Percentiles rank a stretch among this genome's conserved stretches.
Evolutionary conservation across 179 eudicot species (phyloP).

Genomic region (Silene noctiflora): DNA sequence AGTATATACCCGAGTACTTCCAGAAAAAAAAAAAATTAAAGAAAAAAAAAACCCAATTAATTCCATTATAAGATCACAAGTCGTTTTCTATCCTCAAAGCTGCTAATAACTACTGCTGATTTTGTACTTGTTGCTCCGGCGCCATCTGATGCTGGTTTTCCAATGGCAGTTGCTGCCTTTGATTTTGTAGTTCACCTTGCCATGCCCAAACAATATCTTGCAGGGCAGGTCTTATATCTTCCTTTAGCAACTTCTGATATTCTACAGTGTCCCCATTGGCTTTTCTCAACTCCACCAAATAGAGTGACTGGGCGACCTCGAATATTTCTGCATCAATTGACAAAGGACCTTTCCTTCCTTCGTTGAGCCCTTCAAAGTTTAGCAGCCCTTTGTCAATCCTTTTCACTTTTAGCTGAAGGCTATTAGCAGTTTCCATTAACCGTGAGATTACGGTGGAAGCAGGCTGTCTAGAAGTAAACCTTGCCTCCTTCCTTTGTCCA

Average conservation of each 20-base stretch:
- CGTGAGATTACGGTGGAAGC: conserved; percentile 31
- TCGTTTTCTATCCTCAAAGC: background rate
- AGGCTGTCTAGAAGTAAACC: conserved; percentile 34
- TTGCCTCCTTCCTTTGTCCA: conserved; percentile 31
- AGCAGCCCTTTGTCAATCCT: conserved; percentile 36
- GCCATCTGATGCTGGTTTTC: conserved; percentile 15
- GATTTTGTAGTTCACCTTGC: conserved; percentile 32
- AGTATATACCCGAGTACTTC: background rate
- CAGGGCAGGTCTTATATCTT: conserved; percentile 34
- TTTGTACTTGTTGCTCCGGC: conserved; percentile 18
- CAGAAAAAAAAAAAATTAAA: background rate
- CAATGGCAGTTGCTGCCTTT: conserved; percentile 7
- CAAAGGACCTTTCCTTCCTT: conserved; percentile 32
- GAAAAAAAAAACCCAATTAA: background rate
- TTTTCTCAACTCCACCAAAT: conserved; percentile 35
- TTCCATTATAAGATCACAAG: background rate
- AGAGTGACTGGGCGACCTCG: conserved; percentile 25
- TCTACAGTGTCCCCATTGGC: conserved; percentile 36
- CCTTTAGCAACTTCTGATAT: conserved; percentile 30
- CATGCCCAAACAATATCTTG: conserved; percentile 39
- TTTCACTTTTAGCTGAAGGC: conserved; percentile 27
- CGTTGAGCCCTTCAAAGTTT: conserved; percentile 31
- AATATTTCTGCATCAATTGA: conserved; percentile 37
- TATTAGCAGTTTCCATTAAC: conserved; percentile 31
- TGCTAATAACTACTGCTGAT: conserved; percentile 8